Base-by-base conservation (phyloP, 2,329 filamentous ascomycete species). In the Penicillium sp. region DNA sequence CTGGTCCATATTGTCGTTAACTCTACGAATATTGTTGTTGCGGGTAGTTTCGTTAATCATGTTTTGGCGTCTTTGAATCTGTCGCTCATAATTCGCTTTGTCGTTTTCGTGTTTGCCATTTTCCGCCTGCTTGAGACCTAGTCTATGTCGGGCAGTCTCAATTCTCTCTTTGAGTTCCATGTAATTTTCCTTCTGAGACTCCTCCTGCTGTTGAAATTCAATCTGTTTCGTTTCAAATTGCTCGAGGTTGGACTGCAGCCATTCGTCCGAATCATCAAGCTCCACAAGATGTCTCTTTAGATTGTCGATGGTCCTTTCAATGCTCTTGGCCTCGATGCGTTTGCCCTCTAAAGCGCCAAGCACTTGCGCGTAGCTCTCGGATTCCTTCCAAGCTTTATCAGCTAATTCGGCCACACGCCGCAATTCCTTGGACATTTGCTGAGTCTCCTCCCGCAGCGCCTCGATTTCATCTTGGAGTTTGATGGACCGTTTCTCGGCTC, bases 1-100 rank as follows among this genome's bases (percentile, higher is more conserved):
- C 46, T 95, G 86, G 29, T 84, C 83, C 39, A 95, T 72, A 9
- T 90, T 82, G 18, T 84, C 81, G 53, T 95, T 89, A 61, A 86
- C 95, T 0, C 90, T 90, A 32, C 88, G 84, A 53, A 98, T 87
- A 49, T 81, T 83, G 66, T 95, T 87, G 26, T 76, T 77, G 39
- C 81, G 77, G 12, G 91, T 89, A 34, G 88, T 83, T 48, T 90
- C 84, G 54, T 84, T 88, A 47, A 96, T 82, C 66, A 95, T 79
- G 8, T 79, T 76, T 60, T 85, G 78, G 35, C 91, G 85, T 39
- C 80, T 75, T 57, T 81, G 75, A 3, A 95, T 66, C 55, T 96
- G 87, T 4, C 85, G 81, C 63, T 96, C 88, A 63, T 93, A 88
- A 59, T 86, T 88, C 52, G 88, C 85, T 70, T 91, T 90, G 63